These are phyloP conservation scores for Auriscalpium orientale DNA, from an alignment of 768 basidiomycete genomes.

Conservation along the genomic window DNA sequence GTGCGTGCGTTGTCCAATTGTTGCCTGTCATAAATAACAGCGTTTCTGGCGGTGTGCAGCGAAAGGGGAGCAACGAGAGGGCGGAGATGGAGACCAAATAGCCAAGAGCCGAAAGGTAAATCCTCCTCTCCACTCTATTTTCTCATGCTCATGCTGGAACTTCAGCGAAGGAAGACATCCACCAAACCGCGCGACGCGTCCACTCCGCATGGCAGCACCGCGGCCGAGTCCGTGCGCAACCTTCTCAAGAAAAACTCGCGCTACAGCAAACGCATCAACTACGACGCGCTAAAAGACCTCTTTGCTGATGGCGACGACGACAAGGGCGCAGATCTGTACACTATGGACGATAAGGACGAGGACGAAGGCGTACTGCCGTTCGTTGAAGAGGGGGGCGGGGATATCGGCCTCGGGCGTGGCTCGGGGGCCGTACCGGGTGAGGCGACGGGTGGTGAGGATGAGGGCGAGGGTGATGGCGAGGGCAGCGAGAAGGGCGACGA, in stretches of 20 bases:
- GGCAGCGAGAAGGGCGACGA: constrained; percentile 36
- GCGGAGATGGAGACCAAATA: constrained; percentile 34
- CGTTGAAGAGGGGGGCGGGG: constrained; percentile 32
- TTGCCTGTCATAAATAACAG: not conserved
- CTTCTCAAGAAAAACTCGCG: constrained; percentile 79
- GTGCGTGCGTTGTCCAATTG: constrained; percentile 33
- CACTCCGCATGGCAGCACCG: constrained; percentile 59
- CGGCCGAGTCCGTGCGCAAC: constrained; percentile 70
- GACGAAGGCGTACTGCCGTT: constrained; percentile 23
- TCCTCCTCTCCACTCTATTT: constrained; percentile 24
- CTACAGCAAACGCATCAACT: constrained; percentile 92
- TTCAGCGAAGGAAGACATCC: constrained; percentile 60
- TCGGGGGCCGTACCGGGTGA: not conserved
- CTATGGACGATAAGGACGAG: constrained; percentile 40
- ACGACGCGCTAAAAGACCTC: constrained; percentile 77
- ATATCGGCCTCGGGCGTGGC: constrained; percentile 16
- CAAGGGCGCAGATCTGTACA: constrained; percentile 45
- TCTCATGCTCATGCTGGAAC: constrained; percentile 9
- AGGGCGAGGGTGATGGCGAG: constrained; percentile 21
- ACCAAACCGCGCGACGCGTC: constrained; percentile 68
- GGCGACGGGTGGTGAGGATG: constrained; percentile 18
- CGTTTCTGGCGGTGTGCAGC: constrained; percentile 38
- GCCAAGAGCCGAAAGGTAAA: constrained; percentile 63
- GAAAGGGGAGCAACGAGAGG: constrained; percentile 48
- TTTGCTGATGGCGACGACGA: constrained; percentile 42